Conservation (phyloP, 2,329 filamentous ascomycete genomes). For the Acephala macrosclerotiorum region DNA sequence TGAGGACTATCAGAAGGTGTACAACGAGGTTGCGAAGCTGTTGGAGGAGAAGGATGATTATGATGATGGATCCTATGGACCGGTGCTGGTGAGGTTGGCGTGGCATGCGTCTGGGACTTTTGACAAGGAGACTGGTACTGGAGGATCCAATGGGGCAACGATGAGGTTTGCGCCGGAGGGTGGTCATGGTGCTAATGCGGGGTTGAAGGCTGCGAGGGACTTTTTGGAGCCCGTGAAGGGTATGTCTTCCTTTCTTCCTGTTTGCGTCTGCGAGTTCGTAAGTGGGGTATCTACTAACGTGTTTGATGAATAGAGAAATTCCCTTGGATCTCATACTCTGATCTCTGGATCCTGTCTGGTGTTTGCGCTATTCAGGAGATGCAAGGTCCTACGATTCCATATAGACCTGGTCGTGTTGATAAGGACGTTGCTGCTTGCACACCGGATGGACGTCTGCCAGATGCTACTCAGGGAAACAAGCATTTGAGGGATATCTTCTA, state of each 20-base stretch:
- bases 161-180: constrained; percentile 94
- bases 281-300: constrained; percentile 28
- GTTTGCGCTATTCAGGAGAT: constrained; percentile 93
- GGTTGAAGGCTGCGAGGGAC: constrained; percentile 83
- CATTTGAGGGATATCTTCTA: constrained; percentile 93
- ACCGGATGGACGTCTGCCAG: constrained; percentile 89
- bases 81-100: constrained; percentile 86
- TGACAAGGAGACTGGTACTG: constrained; percentile 86
- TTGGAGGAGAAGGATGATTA: constrained; percentile 93
- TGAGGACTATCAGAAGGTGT: constrained; percentile 94
- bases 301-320: constrained; percentile 66
- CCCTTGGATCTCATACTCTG: constrained; percentile 96
- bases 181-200: constrained; percentile 93
- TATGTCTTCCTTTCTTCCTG: constrained; percentile 51
- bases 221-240: constrained; percentile 93
- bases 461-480: constrained; percentile 77
- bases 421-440: constrained; percentile 85
- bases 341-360: constrained; percentile 93
- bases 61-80: constrained; percentile 95
- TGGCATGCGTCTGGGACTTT: constrained; percentile 96
- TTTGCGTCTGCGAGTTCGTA: neutral
- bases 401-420: constrained; percentile 85
- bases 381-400: constrained; percentile 87
- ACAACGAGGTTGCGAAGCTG: constrained; percentile 81
- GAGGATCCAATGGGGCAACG: constrained; percentile 94